Conservation (phyloP, 2,329 filamentous ascomycete genomes). For the Samsoniella hepiali region DNA sequence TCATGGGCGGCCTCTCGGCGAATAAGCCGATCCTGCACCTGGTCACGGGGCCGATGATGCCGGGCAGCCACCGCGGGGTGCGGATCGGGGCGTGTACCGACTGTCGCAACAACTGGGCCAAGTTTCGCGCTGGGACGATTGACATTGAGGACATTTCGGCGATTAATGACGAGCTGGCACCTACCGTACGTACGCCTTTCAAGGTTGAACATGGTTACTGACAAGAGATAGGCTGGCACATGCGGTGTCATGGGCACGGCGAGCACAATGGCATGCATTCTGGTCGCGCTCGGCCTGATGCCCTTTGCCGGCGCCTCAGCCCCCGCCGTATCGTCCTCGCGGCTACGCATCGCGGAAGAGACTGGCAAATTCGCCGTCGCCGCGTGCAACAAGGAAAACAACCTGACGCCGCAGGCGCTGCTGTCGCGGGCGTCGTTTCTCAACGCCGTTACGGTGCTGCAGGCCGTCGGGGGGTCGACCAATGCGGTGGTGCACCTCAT, state of each 20-base stretch:
- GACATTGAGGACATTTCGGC: slow-evolving; percentile 69
- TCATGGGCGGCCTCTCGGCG: slow-evolving; percentile 73
- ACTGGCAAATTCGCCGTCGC: slow-evolving; percentile 67
- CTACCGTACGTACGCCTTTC: slow-evolving; percentile 48
- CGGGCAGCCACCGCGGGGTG: slow-evolving; percentile 61
- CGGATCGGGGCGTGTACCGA: slow-evolving; percentile 72
- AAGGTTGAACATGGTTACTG: not conserved
- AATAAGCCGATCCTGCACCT: slow-evolving; percentile 69
- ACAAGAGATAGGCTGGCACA: slow-evolving; percentile 56
- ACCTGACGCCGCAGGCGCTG: slow-evolving; percentile 66
- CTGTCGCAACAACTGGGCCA: slow-evolving; percentile 71
- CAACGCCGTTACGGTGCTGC: slow-evolving; percentile 82
- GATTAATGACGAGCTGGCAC: slow-evolving; percentile 70
- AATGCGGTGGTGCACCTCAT: slow-evolving; percentile 85
- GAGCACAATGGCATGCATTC: slow-evolving; percentile 83
- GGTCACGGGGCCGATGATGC: slow-evolving; percentile 73
- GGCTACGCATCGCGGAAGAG: slow-evolving; percentile 76
- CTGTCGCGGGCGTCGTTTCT: slow-evolving; percentile 74
- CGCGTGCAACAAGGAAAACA: slow-evolving; percentile 59
- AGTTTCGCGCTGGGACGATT: slow-evolving; percentile 60
- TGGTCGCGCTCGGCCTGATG: slow-evolving; percentile 78
- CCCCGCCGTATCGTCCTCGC: slow-evolving; percentile 72
- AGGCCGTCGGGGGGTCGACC: slow-evolving; percentile 80
- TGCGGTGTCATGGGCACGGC: slow-evolving; percentile 92
- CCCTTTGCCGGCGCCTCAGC: slow-evolving; percentile 74